Base-by-base conservation (phyloP, 495 filamentous ascomycete species). In the Glutinoglossum americanum region DNA sequence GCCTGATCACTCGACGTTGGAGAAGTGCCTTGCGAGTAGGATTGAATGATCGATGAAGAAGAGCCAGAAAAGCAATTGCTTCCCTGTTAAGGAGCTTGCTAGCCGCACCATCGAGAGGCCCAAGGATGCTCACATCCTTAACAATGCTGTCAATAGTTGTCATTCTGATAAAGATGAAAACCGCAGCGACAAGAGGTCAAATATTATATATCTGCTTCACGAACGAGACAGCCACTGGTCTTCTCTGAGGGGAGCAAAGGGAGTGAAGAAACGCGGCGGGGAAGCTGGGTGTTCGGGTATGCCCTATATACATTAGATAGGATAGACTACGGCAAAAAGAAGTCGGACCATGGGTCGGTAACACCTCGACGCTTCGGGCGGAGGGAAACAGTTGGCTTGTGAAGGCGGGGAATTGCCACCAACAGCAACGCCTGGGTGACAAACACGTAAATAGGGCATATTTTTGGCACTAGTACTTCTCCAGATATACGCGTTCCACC, bases 21-120 rank as follows among this genome's bases (percentile, higher is more conserved):
- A 98, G 79, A 44, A 98, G 80, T 25, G 81, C 76, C 71, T 96
- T 94, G 71, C 92, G 86, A 44, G 82, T 94, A 45, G 68, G 67
- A 70, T 97, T 94, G 80, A 97, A 98, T 41, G 87, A 84, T 62
- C 89, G 83, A 71, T 98, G 92, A 59, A 98, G 80, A 60, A 95
- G 81, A 37, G 90, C 87, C 23, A 98, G 78, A 75, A 97, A 99
- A 59, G 87, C 87, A 58, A 85, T 83, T 30, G 89, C 93, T 39
- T 93, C 80, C 62, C 87, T 89, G 61, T 79, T 96, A 58, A 98
- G 80, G 71, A 98, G 89, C 74, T 92, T 89, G 71, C 80, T 80
- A 64, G 87, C 80, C 64, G 85, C 74, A 56, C 89, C 84, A 63
- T 76, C 78, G 65, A 97, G 72, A 39, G 76, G 61, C 62, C 87